Evolutionary conservation across 441 rosid genomes (phyloP).

Genomic region (Corymbia calophylla): DNA sequence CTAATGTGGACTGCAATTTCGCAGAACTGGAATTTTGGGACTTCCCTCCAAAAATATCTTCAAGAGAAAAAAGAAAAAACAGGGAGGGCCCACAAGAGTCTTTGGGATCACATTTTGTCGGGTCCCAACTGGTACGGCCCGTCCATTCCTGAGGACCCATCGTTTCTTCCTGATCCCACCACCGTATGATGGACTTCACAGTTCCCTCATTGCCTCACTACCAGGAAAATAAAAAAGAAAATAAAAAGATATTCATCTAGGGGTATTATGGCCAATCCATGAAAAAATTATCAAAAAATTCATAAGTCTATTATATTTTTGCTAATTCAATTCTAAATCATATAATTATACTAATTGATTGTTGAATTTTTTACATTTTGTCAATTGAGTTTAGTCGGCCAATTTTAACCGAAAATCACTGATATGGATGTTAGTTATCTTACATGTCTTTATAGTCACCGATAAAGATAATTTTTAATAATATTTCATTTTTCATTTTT

Average conservation of each 20-base stretch:
- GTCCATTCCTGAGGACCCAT: not conserved
- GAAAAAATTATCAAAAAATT: no score
- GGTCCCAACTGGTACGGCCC: not conserved
- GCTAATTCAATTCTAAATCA: no score
- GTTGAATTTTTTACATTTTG: rapidly evolving
- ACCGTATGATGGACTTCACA: not conserved
- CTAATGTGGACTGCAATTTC: not conserved
- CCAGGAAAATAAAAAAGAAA: not conserved
- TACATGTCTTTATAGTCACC: no score
- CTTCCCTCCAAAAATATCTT: not conserved
- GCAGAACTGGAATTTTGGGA: not conserved
- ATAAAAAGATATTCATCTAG: not conserved
- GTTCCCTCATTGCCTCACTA: not conserved
- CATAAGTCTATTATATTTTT: no score
- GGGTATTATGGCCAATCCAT: not conserved
- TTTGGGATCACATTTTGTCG: not conserved
- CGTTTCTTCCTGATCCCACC: not conserved
- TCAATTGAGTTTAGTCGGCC: rapidly evolving
- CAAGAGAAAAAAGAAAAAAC: not conserved
- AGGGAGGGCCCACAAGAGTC: not conserved
- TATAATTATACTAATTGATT: no score
- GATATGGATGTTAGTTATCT: rapidly evolving
- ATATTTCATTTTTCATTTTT: no score
- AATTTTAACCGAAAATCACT: rapidly evolving
- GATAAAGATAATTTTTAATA: no score